phyloP scores from a whole-genome alignment of 225 moss, liverwort and hornwort species.

The Pseudisothecium myosuroides region DNA sequence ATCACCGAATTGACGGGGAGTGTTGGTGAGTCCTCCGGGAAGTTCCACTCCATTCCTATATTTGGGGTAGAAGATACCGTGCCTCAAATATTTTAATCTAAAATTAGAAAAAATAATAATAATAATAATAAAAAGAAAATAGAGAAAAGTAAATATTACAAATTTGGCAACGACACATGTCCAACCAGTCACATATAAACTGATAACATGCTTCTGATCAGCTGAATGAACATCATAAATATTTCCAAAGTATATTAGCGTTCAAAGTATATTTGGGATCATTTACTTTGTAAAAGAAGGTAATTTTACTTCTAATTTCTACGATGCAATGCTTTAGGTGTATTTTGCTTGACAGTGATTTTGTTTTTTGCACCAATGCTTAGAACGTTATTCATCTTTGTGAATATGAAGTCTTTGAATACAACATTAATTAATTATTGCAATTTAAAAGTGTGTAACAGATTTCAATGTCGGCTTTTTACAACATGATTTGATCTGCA shows the following conservation, averaged over 20 bases:
- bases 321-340: not conserved
- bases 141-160: not conserved
- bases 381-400: not conserved
- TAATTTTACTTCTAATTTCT: not conserved
- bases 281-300: not conserved
- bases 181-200: not conserved
- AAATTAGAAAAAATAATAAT: not conserved
- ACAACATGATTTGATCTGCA: not conserved
- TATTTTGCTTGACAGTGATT: not conserved
- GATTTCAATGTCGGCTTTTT: not conserved
- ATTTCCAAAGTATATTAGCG: not conserved
- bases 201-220: not conserved
- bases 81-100: not conserved
- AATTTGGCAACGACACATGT: not conserved
- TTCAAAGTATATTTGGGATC: not conserved
- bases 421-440: not conserved
- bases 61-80: not conserved
- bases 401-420: not conserved
- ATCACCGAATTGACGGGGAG: too few species aligned
- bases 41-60: not conserved
- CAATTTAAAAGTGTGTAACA: not conserved
- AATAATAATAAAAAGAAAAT: too few species aligned
- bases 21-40: fast-evolving
- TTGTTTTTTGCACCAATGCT: not conserved
- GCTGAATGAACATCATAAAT: not conserved